A percentile compares a stretch with the other conserved stretches of the same genome.
These are phyloP conservation scores for Fraxinus xanthoxyloides DNA, from an alignment of 305 asterid species.

Conservation along the genomic window DNA sequence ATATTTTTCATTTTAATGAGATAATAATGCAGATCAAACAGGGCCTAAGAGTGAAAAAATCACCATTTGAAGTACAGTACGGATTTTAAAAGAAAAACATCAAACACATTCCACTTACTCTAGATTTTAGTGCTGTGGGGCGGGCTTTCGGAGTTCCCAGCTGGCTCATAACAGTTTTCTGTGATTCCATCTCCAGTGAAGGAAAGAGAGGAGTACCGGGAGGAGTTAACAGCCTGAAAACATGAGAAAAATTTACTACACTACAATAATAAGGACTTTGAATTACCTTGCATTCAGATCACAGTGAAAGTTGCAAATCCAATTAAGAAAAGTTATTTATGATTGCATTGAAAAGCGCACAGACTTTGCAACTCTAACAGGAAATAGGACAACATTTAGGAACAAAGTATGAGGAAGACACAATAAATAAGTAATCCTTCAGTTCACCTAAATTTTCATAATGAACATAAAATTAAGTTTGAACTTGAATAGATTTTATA, in stretches of 20 bases:
- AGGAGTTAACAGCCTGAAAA: constrained; percentile 92
- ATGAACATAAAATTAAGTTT: not conserved
- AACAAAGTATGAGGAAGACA: not conserved
- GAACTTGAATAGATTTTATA: not conserved
- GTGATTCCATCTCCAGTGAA: constrained; percentile 87
- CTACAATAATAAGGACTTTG: not conserved
- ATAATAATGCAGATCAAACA: no score
- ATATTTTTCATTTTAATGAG: no score
- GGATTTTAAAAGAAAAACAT: constrained; percentile 3
- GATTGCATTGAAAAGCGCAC: constrained; percentile 1
- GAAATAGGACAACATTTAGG: not conserved
- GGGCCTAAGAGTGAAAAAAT: not conserved
- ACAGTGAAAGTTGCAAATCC: constrained; percentile 16
- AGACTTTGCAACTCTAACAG: not conserved
- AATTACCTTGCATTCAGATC: constrained; percentile 9
- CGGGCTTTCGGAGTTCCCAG: constrained; percentile 75
- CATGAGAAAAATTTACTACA: constrained; percentile 2
- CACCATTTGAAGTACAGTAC: constrained; percentile 4
- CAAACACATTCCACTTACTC: constrained; percentile 52
- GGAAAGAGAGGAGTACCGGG: constrained; percentile 99
- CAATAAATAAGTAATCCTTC: not conserved
- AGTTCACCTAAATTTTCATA: not conserved
- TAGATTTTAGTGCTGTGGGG: constrained; percentile 71
- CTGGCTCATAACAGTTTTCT: constrained; percentile 70
- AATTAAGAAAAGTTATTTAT: not conserved